Percentiles rank a stretch among this genome's conserved stretches.
Conservation (phyloP, 129 eudicot genomes). For the Glebionis coronaria region DNA sequence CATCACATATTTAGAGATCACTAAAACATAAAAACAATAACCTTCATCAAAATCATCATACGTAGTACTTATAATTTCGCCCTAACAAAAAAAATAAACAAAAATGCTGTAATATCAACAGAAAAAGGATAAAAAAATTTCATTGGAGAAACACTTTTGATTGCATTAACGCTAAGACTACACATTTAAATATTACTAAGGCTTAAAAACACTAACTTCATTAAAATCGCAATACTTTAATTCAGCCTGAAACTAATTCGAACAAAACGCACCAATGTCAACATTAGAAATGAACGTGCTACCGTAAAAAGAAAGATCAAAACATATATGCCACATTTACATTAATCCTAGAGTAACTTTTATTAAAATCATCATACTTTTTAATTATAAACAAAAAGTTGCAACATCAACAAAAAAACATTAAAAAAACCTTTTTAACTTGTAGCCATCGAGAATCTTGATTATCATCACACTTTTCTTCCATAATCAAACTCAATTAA, state of each 20-base stretch:
- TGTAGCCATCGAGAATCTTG: slow-evolving; percentile 95
- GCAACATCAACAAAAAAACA: not conserved
- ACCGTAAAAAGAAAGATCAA: too few species aligned
- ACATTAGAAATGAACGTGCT: too few species aligned
- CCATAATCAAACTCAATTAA: slow-evolving; percentile 32
- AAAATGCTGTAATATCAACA: slow-evolving; percentile 9
- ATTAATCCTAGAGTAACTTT: not conserved
- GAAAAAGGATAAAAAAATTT: not conserved
- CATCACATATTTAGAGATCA: not conserved
- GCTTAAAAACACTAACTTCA: slow-evolving; percentile 7
- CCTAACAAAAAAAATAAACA: slow-evolving; percentile 9
- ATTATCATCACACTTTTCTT: slow-evolving; percentile 73
- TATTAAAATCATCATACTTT: not conserved
- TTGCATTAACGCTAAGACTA: too few species aligned
- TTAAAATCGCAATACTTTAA: not conserved
- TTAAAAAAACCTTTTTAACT: slow-evolving; percentile 73
- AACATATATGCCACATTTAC: too few species aligned
- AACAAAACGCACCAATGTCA: too few species aligned
- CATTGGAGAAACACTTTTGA: too few species aligned
- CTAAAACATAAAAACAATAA: slow-evolving; percentile 9
- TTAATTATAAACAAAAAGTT: slow-evolving; percentile 7
- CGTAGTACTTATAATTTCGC: not conserved
- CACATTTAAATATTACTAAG: too few species aligned
- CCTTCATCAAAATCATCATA: not conserved
- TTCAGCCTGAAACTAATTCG: not conserved